These are phyloP conservation scores for Coleophoma crateriformis DNA, from an alignment of 2,329 filamentous ascomycete genomes.

Conservation along the genomic window DNA sequence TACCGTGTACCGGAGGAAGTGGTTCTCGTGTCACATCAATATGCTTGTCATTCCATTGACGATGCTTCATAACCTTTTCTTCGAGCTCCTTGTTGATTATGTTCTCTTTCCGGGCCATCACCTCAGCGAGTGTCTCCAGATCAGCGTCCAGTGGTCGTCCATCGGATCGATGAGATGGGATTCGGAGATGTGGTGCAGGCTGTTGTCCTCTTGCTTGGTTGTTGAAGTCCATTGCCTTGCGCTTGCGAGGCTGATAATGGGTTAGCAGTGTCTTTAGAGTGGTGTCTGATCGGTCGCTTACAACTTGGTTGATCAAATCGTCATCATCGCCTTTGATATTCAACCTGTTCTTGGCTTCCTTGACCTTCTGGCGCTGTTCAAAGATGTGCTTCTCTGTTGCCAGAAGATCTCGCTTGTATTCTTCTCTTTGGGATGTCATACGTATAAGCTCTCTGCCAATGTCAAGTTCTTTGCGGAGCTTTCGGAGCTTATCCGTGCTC, in stretches of 20 bases:
- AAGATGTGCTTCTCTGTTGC: constrained; percentile 73
- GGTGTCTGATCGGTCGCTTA: constrained; percentile 39
- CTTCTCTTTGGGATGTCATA: constrained; percentile 73
- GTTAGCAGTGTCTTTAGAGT: constrained; percentile 23
- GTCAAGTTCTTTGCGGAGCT: constrained; percentile 84
- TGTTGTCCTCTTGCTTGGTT: constrained; percentile 43
- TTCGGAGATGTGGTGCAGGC: constrained; percentile 59
- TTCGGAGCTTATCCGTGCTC: constrained; percentile 90
- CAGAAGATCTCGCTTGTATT: constrained; percentile 72
- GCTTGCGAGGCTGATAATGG: constrained; percentile 58
- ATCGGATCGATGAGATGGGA: constrained; percentile 60
- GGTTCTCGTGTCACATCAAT: constrained; percentile 84
- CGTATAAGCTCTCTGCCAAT: constrained; percentile 77
- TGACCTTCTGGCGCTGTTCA: constrained; percentile 74
- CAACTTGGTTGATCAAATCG: constrained; percentile 90
- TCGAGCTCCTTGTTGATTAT: constrained; percentile 79
- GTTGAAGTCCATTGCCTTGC: constrained; percentile 54
- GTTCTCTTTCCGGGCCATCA: constrained; percentile 75
- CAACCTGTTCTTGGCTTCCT: constrained; percentile 82
- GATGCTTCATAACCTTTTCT: constrained; percentile 80
- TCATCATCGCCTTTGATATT: constrained; percentile 91
- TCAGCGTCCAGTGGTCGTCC: constrained; percentile 72
- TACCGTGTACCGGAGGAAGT: constrained; percentile 70
- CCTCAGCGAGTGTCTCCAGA: constrained; percentile 69
- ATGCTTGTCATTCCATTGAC: constrained; percentile 86